Conservation (phyloP, 257 asterid genomes). For the Nicotiana tomentosiformis region DNA sequence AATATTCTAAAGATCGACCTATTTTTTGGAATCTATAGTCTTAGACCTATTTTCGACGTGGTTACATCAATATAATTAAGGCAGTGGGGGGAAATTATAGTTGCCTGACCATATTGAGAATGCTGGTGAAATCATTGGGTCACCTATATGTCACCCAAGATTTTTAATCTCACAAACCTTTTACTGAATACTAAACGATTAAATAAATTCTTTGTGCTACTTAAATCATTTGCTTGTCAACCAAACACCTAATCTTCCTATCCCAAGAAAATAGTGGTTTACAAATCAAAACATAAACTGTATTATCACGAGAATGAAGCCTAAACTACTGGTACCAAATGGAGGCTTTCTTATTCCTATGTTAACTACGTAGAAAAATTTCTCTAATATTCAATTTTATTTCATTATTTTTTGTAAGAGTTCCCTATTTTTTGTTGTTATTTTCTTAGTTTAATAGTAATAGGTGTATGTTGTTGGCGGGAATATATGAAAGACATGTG, state of each 20-base stretch:
- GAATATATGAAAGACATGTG: neutral
- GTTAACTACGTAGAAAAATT: neutral
- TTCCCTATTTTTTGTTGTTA: neutral
- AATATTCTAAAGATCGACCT: no score
- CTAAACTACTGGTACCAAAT: neutral
- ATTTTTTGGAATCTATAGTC: no score
- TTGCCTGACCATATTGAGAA: neutral
- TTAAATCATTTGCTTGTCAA: conserved; percentile 6
- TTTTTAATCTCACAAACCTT: neutral
- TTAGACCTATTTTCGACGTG: no score
- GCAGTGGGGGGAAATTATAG: no score
- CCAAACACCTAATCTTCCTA: conserved; percentile 11
- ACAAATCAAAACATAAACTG: neutral
- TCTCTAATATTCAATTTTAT: neutral
- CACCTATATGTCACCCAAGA: neutral
- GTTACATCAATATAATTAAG: no score
- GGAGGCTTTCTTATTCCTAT: neutral
- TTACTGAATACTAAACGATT: neutral
- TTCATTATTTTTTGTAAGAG: neutral
- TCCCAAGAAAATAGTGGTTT: neutral
- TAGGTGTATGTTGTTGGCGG: neutral
- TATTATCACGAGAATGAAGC: neutral
- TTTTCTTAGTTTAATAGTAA: neutral
- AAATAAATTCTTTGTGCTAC: neutral
- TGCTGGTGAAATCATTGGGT: neutral